Conservation (phyloP, 257 asterid species). For the Solanum pennellii region DNA sequence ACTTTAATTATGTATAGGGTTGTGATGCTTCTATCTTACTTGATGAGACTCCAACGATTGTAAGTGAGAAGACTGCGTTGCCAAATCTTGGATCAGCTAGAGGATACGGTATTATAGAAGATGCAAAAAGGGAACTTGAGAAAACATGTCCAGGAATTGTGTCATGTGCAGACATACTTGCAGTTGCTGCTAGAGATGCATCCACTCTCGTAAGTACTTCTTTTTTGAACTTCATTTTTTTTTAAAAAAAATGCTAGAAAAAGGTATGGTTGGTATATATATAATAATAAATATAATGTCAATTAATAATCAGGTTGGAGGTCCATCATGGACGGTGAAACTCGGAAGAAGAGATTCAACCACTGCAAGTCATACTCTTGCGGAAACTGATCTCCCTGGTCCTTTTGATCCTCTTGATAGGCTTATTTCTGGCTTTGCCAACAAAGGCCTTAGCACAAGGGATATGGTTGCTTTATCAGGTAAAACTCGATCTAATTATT, state of each 20-base stretch:
- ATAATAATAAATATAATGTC: too few species aligned
- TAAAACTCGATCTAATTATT: too few species aligned
- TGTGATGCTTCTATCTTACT: constrained; percentile 1
- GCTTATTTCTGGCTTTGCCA: background rate
- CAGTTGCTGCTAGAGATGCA: background rate
- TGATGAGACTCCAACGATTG: background rate
- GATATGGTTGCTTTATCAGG: background rate
- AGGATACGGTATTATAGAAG: background rate
- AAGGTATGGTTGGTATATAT: too few species aligned
- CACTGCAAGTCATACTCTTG: background rate
- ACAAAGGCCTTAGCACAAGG: background rate
- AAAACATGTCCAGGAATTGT: background rate
- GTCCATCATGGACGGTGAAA: background rate
- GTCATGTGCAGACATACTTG: background rate
- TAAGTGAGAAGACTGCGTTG: background rate
- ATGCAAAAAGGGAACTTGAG: background rate
- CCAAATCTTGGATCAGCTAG: background rate
- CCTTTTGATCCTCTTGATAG: background rate
- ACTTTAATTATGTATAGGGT: background rate
- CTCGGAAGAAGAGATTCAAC: background rate
- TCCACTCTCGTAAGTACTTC: background rate
- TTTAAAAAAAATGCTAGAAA: background rate
- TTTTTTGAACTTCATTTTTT: background rate
- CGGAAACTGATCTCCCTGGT: background rate
- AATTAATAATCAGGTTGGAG: background rate